Evolutionary conservation across 768 basidiomycete genomes (phyloP).

Genomic region (Suillus luteus): DNA sequence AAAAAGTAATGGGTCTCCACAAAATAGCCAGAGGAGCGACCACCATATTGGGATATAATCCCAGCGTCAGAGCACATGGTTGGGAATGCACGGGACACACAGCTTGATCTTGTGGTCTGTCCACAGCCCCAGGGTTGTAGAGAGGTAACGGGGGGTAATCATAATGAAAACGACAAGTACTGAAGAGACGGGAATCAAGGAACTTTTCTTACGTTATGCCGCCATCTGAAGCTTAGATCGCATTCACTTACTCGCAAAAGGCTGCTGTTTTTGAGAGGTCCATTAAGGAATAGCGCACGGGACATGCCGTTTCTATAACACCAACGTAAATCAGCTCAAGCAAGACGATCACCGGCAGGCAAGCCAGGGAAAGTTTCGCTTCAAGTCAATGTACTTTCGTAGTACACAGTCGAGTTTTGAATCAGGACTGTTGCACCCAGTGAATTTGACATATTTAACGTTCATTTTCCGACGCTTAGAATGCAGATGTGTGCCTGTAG

Average conservation of each 20-base stretch:
- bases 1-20: not conserved
- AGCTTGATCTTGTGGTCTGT: not conserved
- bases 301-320: not conserved
- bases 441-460: not conserved
- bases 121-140: not conserved
- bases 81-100: slow-evolving; percentile 9
- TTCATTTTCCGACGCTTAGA: slow-evolving; percentile 6
- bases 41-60: slow-evolving; percentile 10
- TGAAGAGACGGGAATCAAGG: not conserved
- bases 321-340: not conserved
- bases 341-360: not conserved
- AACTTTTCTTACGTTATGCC: not conserved
- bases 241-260: not conserved
- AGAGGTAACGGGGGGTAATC: not conserved
- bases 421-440: not conserved
- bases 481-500: not conserved
- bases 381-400: not conserved
- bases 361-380: not conserved
- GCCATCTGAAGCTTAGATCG: slow-evolving; percentile 3
- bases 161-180: not conserved
- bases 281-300: not conserved
- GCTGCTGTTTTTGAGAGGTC: not conserved
- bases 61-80: slow-evolving; percentile 10
- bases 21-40: not conserved
- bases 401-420: not conserved